Percentiles rank a stretch among this genome's conserved stretches.
Conservation (phyloP, 2,329 filamentous ascomycete species). For the Drechslerella coelobrocha region DNA sequence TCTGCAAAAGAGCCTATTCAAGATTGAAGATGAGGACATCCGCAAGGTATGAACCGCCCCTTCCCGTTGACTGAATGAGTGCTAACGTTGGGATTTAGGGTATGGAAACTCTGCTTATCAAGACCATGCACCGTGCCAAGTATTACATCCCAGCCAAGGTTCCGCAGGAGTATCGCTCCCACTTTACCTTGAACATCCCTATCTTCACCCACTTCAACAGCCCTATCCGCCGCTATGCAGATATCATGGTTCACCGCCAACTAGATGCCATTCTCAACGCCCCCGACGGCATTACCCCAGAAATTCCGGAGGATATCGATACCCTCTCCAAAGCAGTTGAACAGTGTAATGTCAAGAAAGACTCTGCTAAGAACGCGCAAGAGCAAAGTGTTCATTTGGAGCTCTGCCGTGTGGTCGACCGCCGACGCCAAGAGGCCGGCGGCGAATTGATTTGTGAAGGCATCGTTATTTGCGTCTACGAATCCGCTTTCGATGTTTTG, state of each 20-base stretch:
- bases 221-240: constrained; percentile 90
- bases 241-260: constrained; percentile 94
- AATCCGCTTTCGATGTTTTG: constrained; percentile 96
- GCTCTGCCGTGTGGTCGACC: constrained; percentile 94
- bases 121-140: constrained; percentile 94
- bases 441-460: constrained; percentile 94
- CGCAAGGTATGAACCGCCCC: constrained; percentile 68
- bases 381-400: constrained; percentile 99
- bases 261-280: constrained; percentile 82
- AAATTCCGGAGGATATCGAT: constrained; percentile 75
- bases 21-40: constrained; percentile 83
- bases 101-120: constrained; percentile 94
- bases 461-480: constrained; percentile 95
- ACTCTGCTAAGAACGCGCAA: constrained; percentile 94
- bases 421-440: constrained; percentile 81
- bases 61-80: constrained; percentile 21
- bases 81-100: constrained; percentile 62
- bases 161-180: constrained; percentile 76
- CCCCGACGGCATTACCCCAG: constrained; percentile 71
- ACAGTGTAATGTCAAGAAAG: constrained; percentile 98
- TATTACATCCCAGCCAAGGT: constrained; percentile 88
- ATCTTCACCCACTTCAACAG: constrained; percentile 98
- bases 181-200: constrained; percentile 91
- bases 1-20: constrained; percentile 93
- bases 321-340: constrained; percentile 89